Conservation (phyloP, 2,329 filamentous ascomycete species). For the Fusarium pseudograminearum region DNA sequence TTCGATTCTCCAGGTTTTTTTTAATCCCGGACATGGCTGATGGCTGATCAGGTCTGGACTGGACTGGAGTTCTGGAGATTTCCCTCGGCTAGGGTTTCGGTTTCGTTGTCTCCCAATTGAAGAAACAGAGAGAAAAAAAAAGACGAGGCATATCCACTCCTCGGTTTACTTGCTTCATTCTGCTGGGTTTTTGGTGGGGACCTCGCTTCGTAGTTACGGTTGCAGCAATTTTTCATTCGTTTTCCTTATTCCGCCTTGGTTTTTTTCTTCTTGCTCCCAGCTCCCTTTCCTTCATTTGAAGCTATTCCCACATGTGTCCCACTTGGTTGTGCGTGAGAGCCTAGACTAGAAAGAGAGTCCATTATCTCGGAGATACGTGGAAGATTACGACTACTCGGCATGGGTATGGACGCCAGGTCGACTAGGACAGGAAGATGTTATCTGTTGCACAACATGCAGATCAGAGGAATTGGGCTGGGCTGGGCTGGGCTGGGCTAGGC, state of each 20-base stretch:
- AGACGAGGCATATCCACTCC: conserved; percentile 28
- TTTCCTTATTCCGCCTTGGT: conserved; percentile 2
- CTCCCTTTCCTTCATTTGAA: conserved; percentile 8
- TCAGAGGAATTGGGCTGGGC: background rate
- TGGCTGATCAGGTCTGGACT: background rate
- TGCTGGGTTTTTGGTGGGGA: conserved; percentile 15
- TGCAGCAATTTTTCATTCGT: background rate
- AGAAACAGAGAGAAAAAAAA: background rate
- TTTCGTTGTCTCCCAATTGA: background rate
- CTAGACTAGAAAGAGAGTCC: background rate
- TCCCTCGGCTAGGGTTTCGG: conserved; percentile 27
- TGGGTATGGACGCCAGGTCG: background rate
- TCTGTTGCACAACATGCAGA: conserved; percentile 5
- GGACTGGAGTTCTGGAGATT: conserved; percentile 16
- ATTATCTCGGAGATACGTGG: conserved; percentile 12
- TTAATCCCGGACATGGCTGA: conserved; percentile 16
- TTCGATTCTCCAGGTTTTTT: conserved; percentile 21
- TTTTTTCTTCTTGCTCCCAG: background rate
- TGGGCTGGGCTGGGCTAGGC: background rate
- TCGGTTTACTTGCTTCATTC: conserved; percentile 30
- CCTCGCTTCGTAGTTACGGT: conserved; percentile 4
- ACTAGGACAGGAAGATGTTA: conserved; percentile 4
- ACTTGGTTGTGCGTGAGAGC: conserved; percentile 8
- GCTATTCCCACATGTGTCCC: conserved; percentile 32
- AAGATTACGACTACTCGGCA: conserved; percentile 23